Conservation (phyloP, 2,329 filamentous ascomycete species). For the Falciphora oryzae region DNA sequence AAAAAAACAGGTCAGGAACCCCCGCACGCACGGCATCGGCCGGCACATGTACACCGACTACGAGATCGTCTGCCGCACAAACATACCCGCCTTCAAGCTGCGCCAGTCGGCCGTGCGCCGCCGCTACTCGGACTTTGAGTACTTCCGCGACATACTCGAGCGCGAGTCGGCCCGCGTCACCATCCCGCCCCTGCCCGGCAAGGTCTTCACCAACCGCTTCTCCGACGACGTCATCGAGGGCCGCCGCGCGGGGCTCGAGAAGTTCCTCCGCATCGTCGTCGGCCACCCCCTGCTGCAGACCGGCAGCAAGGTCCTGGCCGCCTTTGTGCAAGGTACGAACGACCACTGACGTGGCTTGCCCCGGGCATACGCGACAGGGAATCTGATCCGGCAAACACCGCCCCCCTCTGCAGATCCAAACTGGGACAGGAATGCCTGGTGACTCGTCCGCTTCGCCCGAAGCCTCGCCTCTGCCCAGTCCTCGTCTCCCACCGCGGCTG, state of each 20-base stretch:
- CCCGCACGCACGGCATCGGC: constrained; percentile 88
- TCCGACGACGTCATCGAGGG: constrained; percentile 98
- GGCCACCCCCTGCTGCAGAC: constrained; percentile 96
- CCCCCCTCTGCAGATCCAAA: constrained; percentile 56
- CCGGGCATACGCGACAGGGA: not conserved
- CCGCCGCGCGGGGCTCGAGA: constrained; percentile 80
- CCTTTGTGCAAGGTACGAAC: constrained; percentile 84
- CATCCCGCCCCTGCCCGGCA: constrained; percentile 91
- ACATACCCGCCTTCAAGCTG: constrained; percentile 98
- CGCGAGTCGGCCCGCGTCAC: constrained; percentile 90
- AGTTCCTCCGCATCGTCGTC: constrained; percentile 96
- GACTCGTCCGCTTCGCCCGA: constrained; percentile 35
- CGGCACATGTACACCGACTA: constrained; percentile 98
- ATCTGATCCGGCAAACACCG: not conserved
- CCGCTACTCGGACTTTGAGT: constrained; percentile 97
- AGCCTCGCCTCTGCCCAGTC: constrained; percentile 15
- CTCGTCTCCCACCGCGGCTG: not conserved
- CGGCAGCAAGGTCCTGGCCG: constrained; percentile 90
- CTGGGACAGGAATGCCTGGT: constrained; percentile 91
- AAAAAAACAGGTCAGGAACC: constrained; percentile 72
- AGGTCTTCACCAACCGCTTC: constrained; percentile 97
- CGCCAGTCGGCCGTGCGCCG: constrained; percentile 82
- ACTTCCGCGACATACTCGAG: constrained; percentile 97
- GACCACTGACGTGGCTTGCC: not conserved
- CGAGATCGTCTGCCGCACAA: constrained; percentile 95